Conservation (phyloP, 257 asterid genomes). For the Verbascum thapsus region DNA sequence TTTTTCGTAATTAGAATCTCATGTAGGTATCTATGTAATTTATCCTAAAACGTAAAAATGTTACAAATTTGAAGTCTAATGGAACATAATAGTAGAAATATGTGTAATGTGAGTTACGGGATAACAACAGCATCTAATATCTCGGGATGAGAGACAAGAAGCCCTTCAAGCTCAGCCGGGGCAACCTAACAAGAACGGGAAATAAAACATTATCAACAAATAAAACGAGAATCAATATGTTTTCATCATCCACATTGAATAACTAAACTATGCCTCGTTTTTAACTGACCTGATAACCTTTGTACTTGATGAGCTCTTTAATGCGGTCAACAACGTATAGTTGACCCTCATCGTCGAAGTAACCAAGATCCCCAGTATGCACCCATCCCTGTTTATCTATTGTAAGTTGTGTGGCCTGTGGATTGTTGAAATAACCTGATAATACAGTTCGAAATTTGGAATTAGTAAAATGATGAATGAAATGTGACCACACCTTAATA, state of each 20-base stretch:
- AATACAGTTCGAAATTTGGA: slow-evolving; percentile 1
- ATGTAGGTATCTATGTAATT: too few species aligned
- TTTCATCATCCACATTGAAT: neutral
- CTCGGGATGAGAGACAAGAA: slow-evolving; percentile 89
- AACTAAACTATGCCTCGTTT: neutral
- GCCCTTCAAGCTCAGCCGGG: slow-evolving; percentile 98
- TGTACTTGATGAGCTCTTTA: slow-evolving; percentile 91
- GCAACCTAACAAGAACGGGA: slow-evolving; percentile 63
- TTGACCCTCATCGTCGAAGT: slow-evolving; percentile 81
- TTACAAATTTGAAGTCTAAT: neutral
- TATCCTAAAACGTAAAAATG: neutral
- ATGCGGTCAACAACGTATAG: slow-evolving; percentile 89
- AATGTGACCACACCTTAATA: neutral
- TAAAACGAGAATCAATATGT: neutral
- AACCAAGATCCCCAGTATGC: slow-evolving; percentile 96
- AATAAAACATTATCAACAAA: neutral
- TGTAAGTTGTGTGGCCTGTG: slow-evolving; percentile 77
- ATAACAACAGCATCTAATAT: slow-evolving; percentile 91
- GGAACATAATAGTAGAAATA: neutral
- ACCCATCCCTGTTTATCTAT: slow-evolving; percentile 95
- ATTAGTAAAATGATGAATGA: neutral
- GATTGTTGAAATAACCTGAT: slow-evolving; percentile 82
- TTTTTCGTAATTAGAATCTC: too few species aligned
- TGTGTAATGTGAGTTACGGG: slow-evolving; percentile 57
- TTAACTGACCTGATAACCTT: slow-evolving; percentile 76